Evolutionary conservation across 1,139 yeast genomes (phyloP).

Genomic region (Pichia sp.): DNA sequence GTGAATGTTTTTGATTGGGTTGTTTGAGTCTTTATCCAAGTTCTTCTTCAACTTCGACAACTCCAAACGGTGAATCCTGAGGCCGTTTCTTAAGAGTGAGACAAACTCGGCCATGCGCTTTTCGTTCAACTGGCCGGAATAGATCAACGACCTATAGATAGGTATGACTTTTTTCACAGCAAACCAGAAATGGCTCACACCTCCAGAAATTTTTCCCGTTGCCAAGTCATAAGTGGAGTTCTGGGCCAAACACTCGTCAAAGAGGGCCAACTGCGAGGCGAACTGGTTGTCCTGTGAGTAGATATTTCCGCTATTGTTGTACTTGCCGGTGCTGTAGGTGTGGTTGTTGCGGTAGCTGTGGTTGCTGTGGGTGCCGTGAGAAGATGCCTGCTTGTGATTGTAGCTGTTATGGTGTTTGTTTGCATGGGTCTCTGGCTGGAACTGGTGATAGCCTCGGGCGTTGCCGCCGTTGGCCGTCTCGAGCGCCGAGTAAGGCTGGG

Average conservation of each 20-base stretch:
- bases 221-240: slow-evolving; percentile 36
- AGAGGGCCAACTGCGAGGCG: slow-evolving; percentile 20
- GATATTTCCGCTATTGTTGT: not conserved
- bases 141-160: slow-evolving; percentile 40
- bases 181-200: slow-evolving; percentile 39
- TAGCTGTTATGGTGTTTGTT: slow-evolving; percentile 1
- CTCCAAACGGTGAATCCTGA: slow-evolving; percentile 47
- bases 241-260: slow-evolving; percentile 44
- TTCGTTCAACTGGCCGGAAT: slow-evolving; percentile 40
- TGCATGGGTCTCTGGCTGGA: slow-evolving; percentile 7
- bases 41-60: slow-evolving; percentile 46
- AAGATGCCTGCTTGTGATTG: not conserved
- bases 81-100: slow-evolving; percentile 45
- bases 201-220: slow-evolving; percentile 31
- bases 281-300: slow-evolving; percentile 1
- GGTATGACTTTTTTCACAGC: slow-evolving; percentile 45
- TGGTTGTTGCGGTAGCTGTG: not conserved
- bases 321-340: not conserved
- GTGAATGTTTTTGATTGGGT: slow-evolving; percentile 47
- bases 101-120: slow-evolving; percentile 43
- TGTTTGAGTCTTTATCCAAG: slow-evolving; percentile 51
- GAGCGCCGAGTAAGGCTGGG: not conserved
- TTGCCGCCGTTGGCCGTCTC: slow-evolving; percentile 1
- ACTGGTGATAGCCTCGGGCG: not conserved
- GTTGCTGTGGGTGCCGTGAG: not conserved